Percentiles rank a stretch among this genome's conserved stretches.
Conservation (phyloP, 495 filamentous ascomycete species). For the Massariosphaeria phaeospora region DNA sequence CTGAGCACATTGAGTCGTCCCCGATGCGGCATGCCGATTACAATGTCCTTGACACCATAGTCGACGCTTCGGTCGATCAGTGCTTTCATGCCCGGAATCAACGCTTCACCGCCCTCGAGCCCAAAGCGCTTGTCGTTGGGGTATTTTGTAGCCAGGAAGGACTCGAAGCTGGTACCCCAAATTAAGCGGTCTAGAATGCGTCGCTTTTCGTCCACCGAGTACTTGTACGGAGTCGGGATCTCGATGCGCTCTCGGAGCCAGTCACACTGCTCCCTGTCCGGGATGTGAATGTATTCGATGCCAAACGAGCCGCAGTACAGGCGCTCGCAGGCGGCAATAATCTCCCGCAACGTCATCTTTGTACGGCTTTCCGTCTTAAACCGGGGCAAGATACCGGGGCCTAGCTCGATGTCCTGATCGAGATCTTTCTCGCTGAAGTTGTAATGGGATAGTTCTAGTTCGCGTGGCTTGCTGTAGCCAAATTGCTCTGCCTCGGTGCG, state of each 20-base stretch:
- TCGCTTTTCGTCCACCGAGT: constrained; percentile 94
- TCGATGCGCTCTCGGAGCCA: constrained; percentile 94
- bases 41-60: constrained; percentile 96
- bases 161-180: constrained; percentile 95
- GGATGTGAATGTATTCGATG: constrained; percentile 97
- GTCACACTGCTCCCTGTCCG: constrained; percentile 94
- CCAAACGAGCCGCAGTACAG: constrained; percentile 97
- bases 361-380: constrained; percentile 81
- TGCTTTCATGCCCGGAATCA: constrained; percentile 99
- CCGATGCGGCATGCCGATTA: constrained; percentile 99
- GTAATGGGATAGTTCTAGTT: constrained; percentile 89
- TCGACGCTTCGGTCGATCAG: constrained; percentile 97
- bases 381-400: constrained; percentile 90
- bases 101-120: constrained; percentile 90
- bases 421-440: constrained; percentile 91
- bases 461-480: constrained; percentile 82
- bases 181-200: constrained; percentile 95
- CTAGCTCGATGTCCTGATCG: constrained; percentile 84
- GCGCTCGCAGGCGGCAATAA: constrained; percentile 85
- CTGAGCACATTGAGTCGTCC: constrained; percentile 95
- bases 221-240: constrained; percentile 88
- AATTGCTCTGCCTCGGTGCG: constrained; percentile 79
- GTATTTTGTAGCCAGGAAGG: constrained; percentile 92
- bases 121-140: constrained; percentile 99
- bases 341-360: constrained; percentile 95